Conservation (phyloP, 352 stramenopile species). For the Phytophthora aleatoria region DNA sequence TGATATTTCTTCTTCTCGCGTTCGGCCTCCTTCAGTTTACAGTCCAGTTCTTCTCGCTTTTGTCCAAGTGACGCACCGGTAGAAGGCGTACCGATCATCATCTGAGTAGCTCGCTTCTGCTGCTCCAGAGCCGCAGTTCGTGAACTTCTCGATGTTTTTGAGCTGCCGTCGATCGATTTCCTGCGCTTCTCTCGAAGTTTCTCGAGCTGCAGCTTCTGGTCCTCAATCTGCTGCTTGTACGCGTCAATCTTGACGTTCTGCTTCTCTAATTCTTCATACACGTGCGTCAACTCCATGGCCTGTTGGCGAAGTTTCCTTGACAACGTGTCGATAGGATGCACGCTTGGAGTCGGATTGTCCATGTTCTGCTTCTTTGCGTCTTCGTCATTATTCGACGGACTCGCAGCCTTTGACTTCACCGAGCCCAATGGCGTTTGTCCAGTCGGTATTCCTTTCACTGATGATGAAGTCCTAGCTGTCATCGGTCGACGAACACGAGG, state of each 20-base stretch:
- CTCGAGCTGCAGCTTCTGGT: conserved; percentile 56
- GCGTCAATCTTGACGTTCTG: conserved; percentile 51
- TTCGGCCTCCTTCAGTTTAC: conserved; percentile 50
- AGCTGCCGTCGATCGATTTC: conserved; percentile 21
- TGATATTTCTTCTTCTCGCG: conserved; percentile 47
- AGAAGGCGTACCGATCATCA: conserved; percentile 36
- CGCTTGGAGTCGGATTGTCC: conserved; percentile 25
- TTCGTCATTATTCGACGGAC: conserved; percentile 3
- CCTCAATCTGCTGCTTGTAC: conserved; percentile 42
- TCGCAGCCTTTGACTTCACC: conserved; percentile 9
- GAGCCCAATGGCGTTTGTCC: not conserved
- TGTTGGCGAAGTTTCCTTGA: conserved; percentile 79
- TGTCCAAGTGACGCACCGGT: conserved; percentile 30
- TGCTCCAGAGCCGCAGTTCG: conserved; percentile 16
- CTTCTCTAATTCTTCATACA: conserved; percentile 75
- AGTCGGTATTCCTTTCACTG: conserved; percentile 4
- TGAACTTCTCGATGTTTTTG: not conserved
- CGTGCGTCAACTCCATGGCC: conserved; percentile 64
- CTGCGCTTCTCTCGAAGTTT: conserved; percentile 30
- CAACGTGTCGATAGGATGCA: conserved; percentile 66
- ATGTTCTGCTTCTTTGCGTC: conserved; percentile 13
- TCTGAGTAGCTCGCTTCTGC: conserved; percentile 30
- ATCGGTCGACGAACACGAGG: conserved; percentile 1
- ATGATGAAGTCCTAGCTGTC: conserved; percentile 3
- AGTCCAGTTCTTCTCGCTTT: conserved; percentile 33